Percentiles rank a stretch among this genome's conserved stretches.
Evolutionary conservation across 192 early-diverging fungal species (phyloP).

Genomic region (Podila epigama): DNA sequence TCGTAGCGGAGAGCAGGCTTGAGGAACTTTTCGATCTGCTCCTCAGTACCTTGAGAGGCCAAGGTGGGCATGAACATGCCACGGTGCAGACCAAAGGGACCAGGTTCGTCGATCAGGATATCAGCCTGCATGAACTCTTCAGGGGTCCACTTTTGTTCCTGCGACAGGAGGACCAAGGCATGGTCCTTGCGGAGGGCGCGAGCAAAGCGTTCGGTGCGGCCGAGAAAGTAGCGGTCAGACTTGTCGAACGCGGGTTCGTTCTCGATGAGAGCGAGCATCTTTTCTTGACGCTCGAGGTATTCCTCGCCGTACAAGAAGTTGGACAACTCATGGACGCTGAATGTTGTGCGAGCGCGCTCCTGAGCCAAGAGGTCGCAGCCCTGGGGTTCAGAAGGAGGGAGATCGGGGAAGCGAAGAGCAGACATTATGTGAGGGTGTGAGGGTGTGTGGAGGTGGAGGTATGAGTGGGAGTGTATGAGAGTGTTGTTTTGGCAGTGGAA

Average conservation of each 20-base stretch:
- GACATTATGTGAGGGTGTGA: constrained; percentile 47
- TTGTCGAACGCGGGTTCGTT: constrained; percentile 78
- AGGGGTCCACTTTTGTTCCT: constrained; percentile 65
- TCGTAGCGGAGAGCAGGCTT: constrained; percentile 74
- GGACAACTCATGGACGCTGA: constrained; percentile 70
- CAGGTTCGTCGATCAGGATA: constrained; percentile 65
- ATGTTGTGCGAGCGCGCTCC: constrained; percentile 75
- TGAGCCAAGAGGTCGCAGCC: constrained; percentile 59
- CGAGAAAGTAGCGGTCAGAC: constrained; percentile 73
- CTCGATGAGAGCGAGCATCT: constrained; percentile 66
- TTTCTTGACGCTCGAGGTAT: constrained; percentile 62
- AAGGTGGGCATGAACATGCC: constrained; percentile 88
- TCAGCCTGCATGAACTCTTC: constrained; percentile 59
- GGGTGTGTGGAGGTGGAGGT: neutral
- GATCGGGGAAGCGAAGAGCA: constrained; percentile 48
- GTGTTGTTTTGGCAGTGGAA: neutral
- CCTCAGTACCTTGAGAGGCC: constrained; percentile 72
- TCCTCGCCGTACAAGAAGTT: constrained; percentile 72
- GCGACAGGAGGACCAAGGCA: constrained; percentile 68
- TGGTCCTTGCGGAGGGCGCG: constrained; percentile 66
- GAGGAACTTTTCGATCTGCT: constrained; percentile 82
- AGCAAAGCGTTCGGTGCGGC: constrained; percentile 73
- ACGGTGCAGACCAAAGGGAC: constrained; percentile 77
- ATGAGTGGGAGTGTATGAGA: neutral
- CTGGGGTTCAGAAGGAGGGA: constrained; percentile 53